Percentiles rank a stretch among this genome's conserved stretches.
phyloP scores from a whole-genome alignment of 352 stramenopile genomes.

The Phytophthora aleatoria region DNA sequence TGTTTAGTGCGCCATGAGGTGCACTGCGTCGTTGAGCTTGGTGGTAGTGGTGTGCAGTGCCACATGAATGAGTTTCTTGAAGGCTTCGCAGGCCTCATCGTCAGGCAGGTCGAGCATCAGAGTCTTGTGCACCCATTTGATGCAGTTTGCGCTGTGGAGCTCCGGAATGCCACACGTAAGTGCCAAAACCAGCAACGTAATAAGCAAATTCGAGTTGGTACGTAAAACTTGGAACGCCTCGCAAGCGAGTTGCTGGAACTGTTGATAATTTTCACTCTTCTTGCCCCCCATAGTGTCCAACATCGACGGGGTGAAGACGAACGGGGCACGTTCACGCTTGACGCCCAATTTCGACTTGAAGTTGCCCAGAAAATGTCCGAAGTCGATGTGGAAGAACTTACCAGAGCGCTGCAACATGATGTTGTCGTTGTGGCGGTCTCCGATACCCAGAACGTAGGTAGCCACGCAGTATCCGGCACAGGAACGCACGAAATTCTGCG shows the following conservation, averaged over 20 bases:
- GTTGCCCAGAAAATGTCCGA: constrained; percentile 95
- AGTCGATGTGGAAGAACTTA: constrained; percentile 97
- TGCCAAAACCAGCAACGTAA: constrained; percentile 81
- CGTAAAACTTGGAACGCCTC: constrained; percentile 78
- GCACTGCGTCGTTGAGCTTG: constrained; percentile 83
- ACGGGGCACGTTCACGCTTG: constrained; percentile 90
- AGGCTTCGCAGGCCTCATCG: constrained; percentile 58
- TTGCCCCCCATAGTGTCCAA: constrained; percentile 84
- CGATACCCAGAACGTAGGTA: constrained; percentile 93
- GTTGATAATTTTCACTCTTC: constrained; percentile 69
- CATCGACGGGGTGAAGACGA: constrained; percentile 94
- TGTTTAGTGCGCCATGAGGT: constrained; percentile 81
- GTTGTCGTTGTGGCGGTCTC: constrained; percentile 95
- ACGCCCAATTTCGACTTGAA: constrained; percentile 94
- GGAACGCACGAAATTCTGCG: constrained; percentile 89
- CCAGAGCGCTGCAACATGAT: constrained; percentile 94
- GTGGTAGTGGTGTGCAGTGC: constrained; percentile 80
- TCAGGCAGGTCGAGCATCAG: constrained; percentile 82
- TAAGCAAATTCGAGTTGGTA: constrained; percentile 77
- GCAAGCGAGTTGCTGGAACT: constrained; percentile 74
- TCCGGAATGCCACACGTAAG: constrained; percentile 85
- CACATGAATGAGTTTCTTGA: constrained; percentile 81
- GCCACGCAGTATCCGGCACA: constrained; percentile 93
- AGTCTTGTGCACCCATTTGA: constrained; percentile 81
- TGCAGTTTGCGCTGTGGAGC: constrained; percentile 64